Base-by-base conservation (phyloP, 805 yeast species). In the Yamadazyma kitorensis region DNA sequence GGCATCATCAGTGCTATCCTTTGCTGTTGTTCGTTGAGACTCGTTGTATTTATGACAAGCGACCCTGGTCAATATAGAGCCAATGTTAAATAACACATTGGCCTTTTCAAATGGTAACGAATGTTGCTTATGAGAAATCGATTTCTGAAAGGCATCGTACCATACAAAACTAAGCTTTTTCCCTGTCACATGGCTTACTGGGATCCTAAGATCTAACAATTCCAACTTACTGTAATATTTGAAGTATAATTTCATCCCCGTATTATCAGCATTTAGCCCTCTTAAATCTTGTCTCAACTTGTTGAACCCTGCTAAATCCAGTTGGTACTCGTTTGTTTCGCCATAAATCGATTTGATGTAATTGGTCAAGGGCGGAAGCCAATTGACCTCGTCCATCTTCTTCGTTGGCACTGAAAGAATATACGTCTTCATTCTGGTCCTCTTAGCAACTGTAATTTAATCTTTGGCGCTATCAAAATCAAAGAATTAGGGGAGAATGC, bases 61-160 rank as follows among this genome's bases (percentile, higher is more conserved):
- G 23, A 74, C 61, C 36, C 72, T 65, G 3, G 83, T 72, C 39
- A 81, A 59, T 2, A 80, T 49, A 0, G 86, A 71, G 1, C 80
- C 96, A 33, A 89, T 59, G 51, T 89, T 89, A 69, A 81, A 91
- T 34, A 93, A 66, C 2, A 82, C 64, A 17, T 84, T 76, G 0
- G 96, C 96, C 60, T 91, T 91, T 51, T 91, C 98, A 52, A 86
- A 88, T 0, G 96, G 87, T 27, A 86, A 50, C 0, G 96, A 82
- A 48, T 74, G 75, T 53, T 89, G 96, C n/a, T 82, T 67, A 40
- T 72, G 72, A 10, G 69, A 59, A 1, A 66, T 59, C 0, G 60
- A 39, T 5, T 56, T 49, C 6, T 63, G 61, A 50, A 80, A 85
- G 4, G 93, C 82, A 52, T 89, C 95, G 44, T 62, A 61, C 98